Evolutionary conservation across 768 basidiomycete genomes (phyloP), one percentile per base, ranked within the genome.

Genomic region (Tricholoma hemisulphureum): DNA sequence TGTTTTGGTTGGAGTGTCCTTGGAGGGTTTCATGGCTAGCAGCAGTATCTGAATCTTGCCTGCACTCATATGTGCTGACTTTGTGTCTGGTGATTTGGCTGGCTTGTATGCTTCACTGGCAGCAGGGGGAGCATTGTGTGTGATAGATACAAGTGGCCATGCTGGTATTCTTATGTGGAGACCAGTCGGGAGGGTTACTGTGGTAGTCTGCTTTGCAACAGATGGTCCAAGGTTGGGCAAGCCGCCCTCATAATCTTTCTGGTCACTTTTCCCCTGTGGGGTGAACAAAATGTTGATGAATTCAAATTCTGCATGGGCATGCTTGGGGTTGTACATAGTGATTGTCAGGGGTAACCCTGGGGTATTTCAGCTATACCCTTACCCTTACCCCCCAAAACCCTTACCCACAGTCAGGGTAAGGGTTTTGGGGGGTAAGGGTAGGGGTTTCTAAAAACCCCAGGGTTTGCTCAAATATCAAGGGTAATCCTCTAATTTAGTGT

Each of bases 281-380:
- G n/a, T 11, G 11, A 39, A 39, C 11, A 4, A 18, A 39, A 39
- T 39, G 37, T 39, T 35, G 34, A 35, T 35, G 34, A 8, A 35
- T 35, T 13, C 14, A 3, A 35, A 62, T 46, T 65, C 63, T n/a
- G 28, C 46, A 46, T 51, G 18, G 23, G 63, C 67, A 20, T 56
- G 32, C 23, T 58, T 24, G 0, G 61, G 43, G 37, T 69, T 63
- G 37, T 69, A 69, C 41, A n/a, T n/a, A n/a, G n/a, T n/a, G n/a
- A n/a, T n/a, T n/a, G n/a, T n/a, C n/a, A n/a, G n/a, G n/a, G n/a
- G n/a, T n/a, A n/a, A n/a, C n/a, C n/a, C n/a, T n/a, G n/a, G n/a
- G n/a, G n/a, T n/a, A n/a, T n/a, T n/a, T n/a, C n/a, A n/a, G n/a
- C n/a, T n/a, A n/a, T n/a, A n/a, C n/a, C n/a, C n/a, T n/a, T n/a